A percentile compares a stretch with the other conserved stretches of the same genome.
Conservation (phyloP, 805 yeast genomes). For the Maudiozyma pseudohumilis region DNA sequence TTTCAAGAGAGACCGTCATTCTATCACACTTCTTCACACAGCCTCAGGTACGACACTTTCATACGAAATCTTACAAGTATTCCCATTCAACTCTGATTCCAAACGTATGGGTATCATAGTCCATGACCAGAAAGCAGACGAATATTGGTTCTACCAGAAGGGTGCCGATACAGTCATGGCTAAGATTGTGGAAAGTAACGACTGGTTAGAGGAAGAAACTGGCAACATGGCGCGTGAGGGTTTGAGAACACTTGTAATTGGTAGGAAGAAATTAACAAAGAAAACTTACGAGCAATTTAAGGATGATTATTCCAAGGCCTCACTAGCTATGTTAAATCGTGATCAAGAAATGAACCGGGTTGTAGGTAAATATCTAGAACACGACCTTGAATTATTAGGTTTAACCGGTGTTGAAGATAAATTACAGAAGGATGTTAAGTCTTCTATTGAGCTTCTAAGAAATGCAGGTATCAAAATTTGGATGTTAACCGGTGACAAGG, state of each 20-base stretch:
- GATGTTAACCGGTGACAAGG: constrained; percentile 99
- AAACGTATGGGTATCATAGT: constrained; percentile 93
- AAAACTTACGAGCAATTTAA: constrained; percentile 54
- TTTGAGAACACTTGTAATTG: constrained; percentile 85
- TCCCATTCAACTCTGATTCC: constrained; percentile 93
- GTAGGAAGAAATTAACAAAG: constrained; percentile 58
- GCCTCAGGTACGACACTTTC: constrained; percentile 41
- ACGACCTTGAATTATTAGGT: constrained; percentile 77
- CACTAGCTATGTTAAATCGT: constrained; percentile 68
- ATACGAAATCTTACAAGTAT: constrained; percentile 67
- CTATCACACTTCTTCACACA: constrained; percentile 58
- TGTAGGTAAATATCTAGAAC: constrained; percentile 62
- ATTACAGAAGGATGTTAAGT: constrained; percentile 81
- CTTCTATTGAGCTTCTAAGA: constrained; percentile 81
- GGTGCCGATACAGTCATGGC: constrained; percentile 97
- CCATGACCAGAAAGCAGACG: constrained; percentile 50
- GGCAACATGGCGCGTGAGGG: constrained; percentile 98
- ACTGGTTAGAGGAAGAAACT: constrained; percentile 97
- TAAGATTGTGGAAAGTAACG: constrained; percentile 70
- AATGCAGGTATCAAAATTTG: constrained; percentile 97
- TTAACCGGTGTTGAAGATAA: constrained; percentile 97
- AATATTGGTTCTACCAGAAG: constrained; percentile 76
- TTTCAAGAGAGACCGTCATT: constrained; percentile 70
- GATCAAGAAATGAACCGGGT: constrained; percentile 65
- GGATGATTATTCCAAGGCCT: constrained; percentile 57